phyloP scores from a whole-genome alignment of 2,329 filamentous ascomycete species.

The Neoarthrinium moseri region DNA sequence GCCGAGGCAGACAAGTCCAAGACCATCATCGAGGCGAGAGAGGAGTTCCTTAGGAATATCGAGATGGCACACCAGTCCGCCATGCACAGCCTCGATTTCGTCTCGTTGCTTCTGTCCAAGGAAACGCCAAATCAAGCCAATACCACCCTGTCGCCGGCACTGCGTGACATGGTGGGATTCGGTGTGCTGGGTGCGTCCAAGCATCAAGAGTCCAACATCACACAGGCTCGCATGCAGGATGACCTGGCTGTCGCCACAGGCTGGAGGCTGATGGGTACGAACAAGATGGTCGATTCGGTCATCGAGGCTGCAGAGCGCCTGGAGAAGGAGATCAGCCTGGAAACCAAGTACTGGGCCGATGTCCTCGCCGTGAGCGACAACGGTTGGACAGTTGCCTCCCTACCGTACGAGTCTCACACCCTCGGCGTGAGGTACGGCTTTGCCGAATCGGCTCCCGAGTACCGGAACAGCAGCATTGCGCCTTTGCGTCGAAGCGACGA shows the following conservation, averaged over 20 bases:
- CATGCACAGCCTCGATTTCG: conserved; percentile 73
- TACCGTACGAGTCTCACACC: conserved; percentile 70
- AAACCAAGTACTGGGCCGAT: conserved; percentile 87
- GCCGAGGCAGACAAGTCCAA: conserved; percentile 38
- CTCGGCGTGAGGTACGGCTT: conserved; percentile 90
- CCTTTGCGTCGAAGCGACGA: conserved; percentile 73
- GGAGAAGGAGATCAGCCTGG: conserved; percentile 72
- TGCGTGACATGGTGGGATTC: conserved; percentile 70
- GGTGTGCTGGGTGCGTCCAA: conserved; percentile 72
- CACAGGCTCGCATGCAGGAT: conserved; percentile 53
- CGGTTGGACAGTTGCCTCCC: conserved; percentile 81
- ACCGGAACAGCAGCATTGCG: conserved; percentile 72
- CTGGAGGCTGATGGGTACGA: conserved; percentile 77
- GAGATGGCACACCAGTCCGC: conserved; percentile 60
- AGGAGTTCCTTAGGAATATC: conserved; percentile 57
- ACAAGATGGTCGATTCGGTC: conserved; percentile 71
- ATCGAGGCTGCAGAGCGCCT: conserved; percentile 70
- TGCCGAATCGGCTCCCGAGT: conserved; percentile 65
- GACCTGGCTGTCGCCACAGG: conserved; percentile 61
- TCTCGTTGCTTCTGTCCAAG: conserved; percentile 83
- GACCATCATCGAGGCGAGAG: conserved; percentile 44
- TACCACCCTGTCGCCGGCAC: conserved; percentile 65
- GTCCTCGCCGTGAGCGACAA: conserved; percentile 77
- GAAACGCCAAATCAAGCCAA: conserved; percentile 70
- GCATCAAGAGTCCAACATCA: conserved; percentile 59